A percentile compares a stretch with the other conserved stretches of the same genome.
phyloP scores from a whole-genome alignment of 2,329 filamentous ascomycete species.

The Cryphonectria radicalis region DNA sequence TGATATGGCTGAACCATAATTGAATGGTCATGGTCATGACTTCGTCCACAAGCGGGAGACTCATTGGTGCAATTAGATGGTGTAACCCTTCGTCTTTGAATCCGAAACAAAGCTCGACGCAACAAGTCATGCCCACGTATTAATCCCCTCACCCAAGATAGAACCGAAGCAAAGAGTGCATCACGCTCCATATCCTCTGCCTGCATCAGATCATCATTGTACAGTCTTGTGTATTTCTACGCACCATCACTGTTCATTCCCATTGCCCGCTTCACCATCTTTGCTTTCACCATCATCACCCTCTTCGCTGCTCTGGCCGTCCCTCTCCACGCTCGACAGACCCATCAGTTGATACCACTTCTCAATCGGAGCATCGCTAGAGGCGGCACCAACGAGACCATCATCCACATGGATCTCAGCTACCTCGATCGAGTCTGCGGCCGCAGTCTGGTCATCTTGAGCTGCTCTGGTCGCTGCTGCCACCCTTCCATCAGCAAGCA shows the following conservation, averaged over 20 bases:
- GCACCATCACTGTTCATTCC: not conserved
- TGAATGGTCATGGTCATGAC: not conserved
- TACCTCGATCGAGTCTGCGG: not conserved
- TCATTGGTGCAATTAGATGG: no score
- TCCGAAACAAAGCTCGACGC: no score
- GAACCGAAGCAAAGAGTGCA: not conserved
- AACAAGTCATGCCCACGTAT: not conserved
- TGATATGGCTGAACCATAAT: not conserved
- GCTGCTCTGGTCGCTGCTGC: not conserved
- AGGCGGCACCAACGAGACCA: not conserved
- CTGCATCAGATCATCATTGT: not conserved
- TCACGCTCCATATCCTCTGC: not conserved
- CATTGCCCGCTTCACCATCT: not conserved
- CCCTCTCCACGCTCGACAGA: not conserved
- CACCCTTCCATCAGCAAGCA: not conserved
- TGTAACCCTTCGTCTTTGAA: no score
- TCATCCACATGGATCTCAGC: constrained; percentile 8
- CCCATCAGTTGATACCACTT: constrained; percentile 10
- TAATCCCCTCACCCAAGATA: not conserved
- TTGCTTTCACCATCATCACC: not conserved
- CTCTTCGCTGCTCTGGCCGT: not conserved
- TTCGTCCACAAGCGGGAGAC: not conserved
- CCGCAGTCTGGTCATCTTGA: not conserved
- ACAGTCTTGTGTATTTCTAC: not conserved
- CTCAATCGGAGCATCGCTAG: constrained; percentile 5